Evolutionary conservation across 1,139 yeast species (phyloP).

Genomic region (Candida dubliniensis): DNA sequence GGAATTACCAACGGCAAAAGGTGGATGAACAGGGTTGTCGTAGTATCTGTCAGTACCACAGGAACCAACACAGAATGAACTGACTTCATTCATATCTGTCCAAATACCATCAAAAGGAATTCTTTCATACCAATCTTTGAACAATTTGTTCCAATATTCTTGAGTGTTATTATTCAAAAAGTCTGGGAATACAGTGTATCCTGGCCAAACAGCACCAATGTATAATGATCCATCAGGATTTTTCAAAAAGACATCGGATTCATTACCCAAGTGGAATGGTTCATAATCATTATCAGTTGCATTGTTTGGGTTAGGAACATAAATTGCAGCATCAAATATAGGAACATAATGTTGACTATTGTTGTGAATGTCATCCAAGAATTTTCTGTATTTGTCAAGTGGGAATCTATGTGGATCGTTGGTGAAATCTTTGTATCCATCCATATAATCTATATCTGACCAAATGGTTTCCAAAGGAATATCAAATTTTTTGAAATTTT

Average conservation of each 20-base stretch:
- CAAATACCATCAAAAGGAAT: conserved; percentile 33
- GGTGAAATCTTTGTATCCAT: conserved; percentile 30
- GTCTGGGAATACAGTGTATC: conserved; percentile 35
- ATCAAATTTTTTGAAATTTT: conserved; percentile 19
- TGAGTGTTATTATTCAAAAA: conserved; percentile 25
- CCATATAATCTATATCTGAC: conserved; percentile 28
- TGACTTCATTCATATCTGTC: conserved; percentile 38
- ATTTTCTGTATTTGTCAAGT: conserved; percentile 18
- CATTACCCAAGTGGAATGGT: conserved; percentile 25
- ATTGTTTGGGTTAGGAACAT: conserved; percentile 25
- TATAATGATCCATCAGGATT: conserved; percentile 29
- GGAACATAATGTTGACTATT: conserved; percentile 31
- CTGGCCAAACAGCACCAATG: conserved; percentile 28
- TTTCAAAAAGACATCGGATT: conserved; percentile 26
- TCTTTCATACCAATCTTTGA: conserved; percentile 22
- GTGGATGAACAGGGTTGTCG: conserved; percentile 24
- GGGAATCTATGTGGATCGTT: conserved; percentile 27
- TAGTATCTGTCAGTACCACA: conserved; percentile 23
- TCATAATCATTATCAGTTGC: conserved; percentile 23
- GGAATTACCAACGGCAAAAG: conserved; percentile 19
- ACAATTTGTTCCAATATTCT: conserved; percentile 24
- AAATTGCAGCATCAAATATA: conserved; percentile 34
- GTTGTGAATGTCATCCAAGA: conserved; percentile 24
- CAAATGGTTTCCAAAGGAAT: conserved; percentile 26
- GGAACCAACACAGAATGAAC: conserved; percentile 33